Evolutionary conservation across 2,329 filamentous ascomycete species (phyloP), one percentile per base, ranked within the genome.

Genomic region (Aschersonia sp.): DNA sequence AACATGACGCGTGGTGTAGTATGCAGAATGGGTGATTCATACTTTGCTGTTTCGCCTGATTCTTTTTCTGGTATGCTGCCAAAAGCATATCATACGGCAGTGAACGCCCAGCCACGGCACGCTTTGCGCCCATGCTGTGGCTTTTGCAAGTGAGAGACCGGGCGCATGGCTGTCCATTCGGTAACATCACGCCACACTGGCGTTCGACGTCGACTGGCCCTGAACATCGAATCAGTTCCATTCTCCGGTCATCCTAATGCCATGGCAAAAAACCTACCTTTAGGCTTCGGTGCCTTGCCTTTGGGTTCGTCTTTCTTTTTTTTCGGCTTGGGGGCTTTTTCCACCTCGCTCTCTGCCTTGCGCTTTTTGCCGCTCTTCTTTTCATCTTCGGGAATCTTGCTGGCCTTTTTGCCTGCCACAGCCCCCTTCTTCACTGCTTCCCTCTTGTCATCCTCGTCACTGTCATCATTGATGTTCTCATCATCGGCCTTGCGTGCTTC

Each of bases 1-100:
- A 38, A 38, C 35, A 20, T 20, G 35, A 38, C 35, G 20, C 20
- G n/a, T 28, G 3, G 40, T 42, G 40, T 4, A 28, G 20, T 28
- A n/a, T 20, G 6, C 6, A 5, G 20, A 30, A 41, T 43, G 75
- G 35, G 7, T 38, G 35, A 38, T 4, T 3, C 83, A 68, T 73
- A 89, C 87, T 94, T 65, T 97, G 92, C 69, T 95, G 87, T 60
- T 95, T 94, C 29, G 92, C 92, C 65, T 97, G 92, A 58, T 98
- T 98, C 73, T 96, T 97, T 75, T 97, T 96, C 64, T 92, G 86
- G 59, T 92, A 92, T 5, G 84, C 83, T 10, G 85, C 82, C 40
- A 96, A 74, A 40, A 96, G 71, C 83, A 94, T 92, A 63, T 95
- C 89, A 60, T 96, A 96, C 1, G 89, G 89, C 51, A 94, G 68